Base-by-base conservation (phyloP, 352 stramenopile genomes). In the Pythium graminicola region DNA sequence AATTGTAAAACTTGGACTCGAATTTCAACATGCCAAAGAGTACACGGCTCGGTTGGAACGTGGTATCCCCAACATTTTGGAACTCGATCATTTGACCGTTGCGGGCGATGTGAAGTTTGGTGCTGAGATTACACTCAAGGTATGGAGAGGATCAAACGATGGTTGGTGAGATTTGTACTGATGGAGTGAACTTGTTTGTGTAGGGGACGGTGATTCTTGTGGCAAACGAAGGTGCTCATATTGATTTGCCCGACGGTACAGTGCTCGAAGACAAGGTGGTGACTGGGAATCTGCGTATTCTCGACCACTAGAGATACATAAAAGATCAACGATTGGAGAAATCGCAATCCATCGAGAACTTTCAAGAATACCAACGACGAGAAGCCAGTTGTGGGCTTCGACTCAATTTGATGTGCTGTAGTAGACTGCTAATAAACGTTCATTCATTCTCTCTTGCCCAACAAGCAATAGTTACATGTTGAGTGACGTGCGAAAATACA, bases 181-280 rank as follows among this genome's bases (percentile, higher is more conserved):
- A 58, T 14, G 41, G 13, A 36, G 9, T 31, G n/a, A n/a, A n/a
- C n/a, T n/a, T n/a, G n/a, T n/a, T n/a, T 51, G 50, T 46, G 11
- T 57, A 96, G 85, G 91, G 91, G 36, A 97, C 91, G 10, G 91
- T 97, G 26, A 97, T 97, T 73, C 78, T 97, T 43, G 90, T 97
- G 38, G 91, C 91, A 13, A 96, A 97, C 50, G 90, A 97, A 72
- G 91, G 91, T 24, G 85, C 81, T 42, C 88, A 95, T 41, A 97
- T 97, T 52, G 93, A 97, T 52, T 72, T 97, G 39, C 91, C 90
- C 0, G 89, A 97, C 36, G 89, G 89, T 35, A 96, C 91, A 7
- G 84, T 97, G 50, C 69, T 97, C 36, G 79, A 96, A 73, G 89
- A 97, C 65, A 97, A 97, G 69, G 91, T 97, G 35, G 89, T 97